These are phyloP conservation scores for Salvia miltiorrhiza DNA, from an alignment of 257 asterid genomes.

Conservation along the genomic window DNA sequence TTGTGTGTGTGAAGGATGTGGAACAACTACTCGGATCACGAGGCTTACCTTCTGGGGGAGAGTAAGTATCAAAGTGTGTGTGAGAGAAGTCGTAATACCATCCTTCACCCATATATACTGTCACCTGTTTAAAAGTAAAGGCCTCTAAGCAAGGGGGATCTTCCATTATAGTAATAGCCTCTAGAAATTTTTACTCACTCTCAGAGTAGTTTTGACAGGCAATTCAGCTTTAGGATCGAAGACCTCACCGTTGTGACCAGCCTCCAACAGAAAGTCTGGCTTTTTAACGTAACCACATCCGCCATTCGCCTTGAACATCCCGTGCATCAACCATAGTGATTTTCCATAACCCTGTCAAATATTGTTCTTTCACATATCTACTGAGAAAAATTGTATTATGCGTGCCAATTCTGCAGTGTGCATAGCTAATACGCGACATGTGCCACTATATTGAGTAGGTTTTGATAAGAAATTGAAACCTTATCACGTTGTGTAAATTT, in stretches of 20 bases:
- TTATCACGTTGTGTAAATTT: no score
- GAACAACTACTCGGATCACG: no score
- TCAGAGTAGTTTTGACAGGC: conserved; percentile 34
- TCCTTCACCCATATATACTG: conserved; percentile 44
- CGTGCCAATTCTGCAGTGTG: no score
- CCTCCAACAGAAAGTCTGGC: conserved; percentile 29
- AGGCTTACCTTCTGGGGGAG: conserved; percentile 43
- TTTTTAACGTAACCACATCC: conserved; percentile 39
- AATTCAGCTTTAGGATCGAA: conserved; percentile 25
- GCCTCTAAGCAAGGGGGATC: background rate
- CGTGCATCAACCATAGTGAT: conserved; percentile 45
- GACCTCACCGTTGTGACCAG: conserved; percentile 21
- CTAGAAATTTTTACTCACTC: conserved; percentile 17
- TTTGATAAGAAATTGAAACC: no score
- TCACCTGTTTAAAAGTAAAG: conserved; percentile 25
- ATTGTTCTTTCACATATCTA: background rate
- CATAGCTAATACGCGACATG: no score
- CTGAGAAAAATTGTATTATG: no score
- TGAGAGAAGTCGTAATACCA: conserved; percentile 33
- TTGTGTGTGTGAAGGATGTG: background rate
- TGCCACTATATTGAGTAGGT: no score
- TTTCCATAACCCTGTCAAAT: conserved; percentile 36
- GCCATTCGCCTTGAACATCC: conserved; percentile 44
- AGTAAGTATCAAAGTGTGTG: conserved; percentile 34
- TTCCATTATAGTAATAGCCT: background rate